Conservation (phyloP, 257 asterid species). For the Nicotiana noctiflora region DNA sequence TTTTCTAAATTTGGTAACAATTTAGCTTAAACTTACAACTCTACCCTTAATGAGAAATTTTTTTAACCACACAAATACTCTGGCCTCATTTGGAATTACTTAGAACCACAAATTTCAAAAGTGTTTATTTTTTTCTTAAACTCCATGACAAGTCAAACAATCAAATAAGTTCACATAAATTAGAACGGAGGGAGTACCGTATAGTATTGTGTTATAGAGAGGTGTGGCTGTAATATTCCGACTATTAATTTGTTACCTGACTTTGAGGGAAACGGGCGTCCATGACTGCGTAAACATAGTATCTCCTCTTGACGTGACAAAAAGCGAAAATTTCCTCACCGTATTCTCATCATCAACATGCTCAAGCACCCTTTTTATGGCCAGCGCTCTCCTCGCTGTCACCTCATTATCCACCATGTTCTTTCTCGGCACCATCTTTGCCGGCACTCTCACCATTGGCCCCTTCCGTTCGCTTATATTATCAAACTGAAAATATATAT, state of each 20-base stretch:
- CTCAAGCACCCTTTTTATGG: slow-evolving; percentile 60
- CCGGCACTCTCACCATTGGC: slow-evolving; percentile 51
- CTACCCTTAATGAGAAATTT: no score
- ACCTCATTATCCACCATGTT: slow-evolving; percentile 62
- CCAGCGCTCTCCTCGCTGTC: slow-evolving; percentile 62
- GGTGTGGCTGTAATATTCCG: not conserved
- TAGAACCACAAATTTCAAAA: no score
- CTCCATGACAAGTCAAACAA: no score
- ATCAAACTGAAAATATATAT: no score
- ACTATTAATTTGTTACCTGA: slow-evolving; percentile 36
- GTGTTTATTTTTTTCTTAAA: no score
- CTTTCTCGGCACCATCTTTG: slow-evolving; percentile 56
- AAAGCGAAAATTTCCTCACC: slow-evolving; percentile 44
- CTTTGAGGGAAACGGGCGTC: slow-evolving; percentile 47
- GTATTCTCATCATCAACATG: slow-evolving; percentile 24
- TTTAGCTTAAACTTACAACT: no score
- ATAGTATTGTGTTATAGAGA: no score
- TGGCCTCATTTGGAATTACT: no score
- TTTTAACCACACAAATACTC: no score
- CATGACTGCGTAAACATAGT: slow-evolving; percentile 70
- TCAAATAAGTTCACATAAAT: no score
- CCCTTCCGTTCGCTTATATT: slow-evolving; percentile 18
- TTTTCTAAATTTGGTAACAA: no score
- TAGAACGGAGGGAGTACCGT: no score
- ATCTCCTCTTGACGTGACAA: slow-evolving; percentile 56